These are phyloP conservation scores for Blastobotrys chiropterorum DNA, from an alignment of 805 yeast species.

Conservation along the genomic window DNA sequence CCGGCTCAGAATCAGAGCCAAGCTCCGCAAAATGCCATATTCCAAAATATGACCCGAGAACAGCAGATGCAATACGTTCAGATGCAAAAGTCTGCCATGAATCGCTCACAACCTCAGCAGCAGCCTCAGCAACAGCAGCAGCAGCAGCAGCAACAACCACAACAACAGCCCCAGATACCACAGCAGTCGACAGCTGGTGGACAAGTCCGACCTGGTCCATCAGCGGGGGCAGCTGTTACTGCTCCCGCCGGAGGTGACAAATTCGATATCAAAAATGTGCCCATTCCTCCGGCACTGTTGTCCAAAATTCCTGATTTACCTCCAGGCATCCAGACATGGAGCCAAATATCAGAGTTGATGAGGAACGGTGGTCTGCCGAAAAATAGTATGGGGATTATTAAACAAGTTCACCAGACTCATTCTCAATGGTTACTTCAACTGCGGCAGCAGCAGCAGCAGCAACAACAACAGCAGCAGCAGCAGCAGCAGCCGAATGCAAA, in stretches of 20 bases:
- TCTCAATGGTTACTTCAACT: slow-evolving; percentile 20
- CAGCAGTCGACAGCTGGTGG: slow-evolving; percentile 18
- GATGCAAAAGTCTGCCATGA: slow-evolving; percentile 11
- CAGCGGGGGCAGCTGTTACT: neutral
- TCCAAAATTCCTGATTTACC: slow-evolving; percentile 71
- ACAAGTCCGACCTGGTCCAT: slow-evolving; percentile 19
- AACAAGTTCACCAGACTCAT: slow-evolving; percentile 51
- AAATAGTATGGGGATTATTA: slow-evolving; percentile 51
- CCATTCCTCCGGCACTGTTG: slow-evolving; percentile 65
- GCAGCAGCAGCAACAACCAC: slow-evolving; percentile 15
- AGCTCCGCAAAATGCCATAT: slow-evolving; percentile 13
- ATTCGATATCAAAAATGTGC: slow-evolving; percentile 30
- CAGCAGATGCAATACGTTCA: slow-evolving; percentile 21
- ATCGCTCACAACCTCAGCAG: neutral
- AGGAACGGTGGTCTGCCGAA: slow-evolving; percentile 54
- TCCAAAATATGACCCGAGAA: slow-evolving; percentile 18
- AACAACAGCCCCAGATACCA: slow-evolving; percentile 18
- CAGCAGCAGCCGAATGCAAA: slow-evolving; percentile 3
- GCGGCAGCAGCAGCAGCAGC: slow-evolving; percentile 9
- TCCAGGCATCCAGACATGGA: slow-evolving; percentile 74
- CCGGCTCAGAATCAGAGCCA: slow-evolving; percentile 16
- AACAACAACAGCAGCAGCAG: slow-evolving; percentile 9
- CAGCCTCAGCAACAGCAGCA: slow-evolving; percentile 19
- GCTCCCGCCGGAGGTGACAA: neutral
- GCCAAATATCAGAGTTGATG: slow-evolving; percentile 59